A percentile compares a stretch with the other conserved stretches of the same genome.
Evolutionary conservation across 148 eudicot species (phyloP).

Genomic region (Rhododendron kiyosumense): DNA sequence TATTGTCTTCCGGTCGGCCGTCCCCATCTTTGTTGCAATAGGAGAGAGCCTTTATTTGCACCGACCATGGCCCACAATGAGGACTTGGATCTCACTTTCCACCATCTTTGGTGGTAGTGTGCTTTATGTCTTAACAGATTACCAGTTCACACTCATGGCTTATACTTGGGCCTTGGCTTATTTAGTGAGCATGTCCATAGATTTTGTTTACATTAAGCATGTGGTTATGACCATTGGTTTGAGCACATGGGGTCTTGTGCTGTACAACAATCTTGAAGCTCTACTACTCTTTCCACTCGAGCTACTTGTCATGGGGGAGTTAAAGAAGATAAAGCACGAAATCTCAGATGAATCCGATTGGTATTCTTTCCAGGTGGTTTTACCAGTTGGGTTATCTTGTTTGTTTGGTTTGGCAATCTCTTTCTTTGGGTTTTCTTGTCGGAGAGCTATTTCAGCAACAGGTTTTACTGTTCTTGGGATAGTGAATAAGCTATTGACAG

Average conservation of each 20-base stretch:
- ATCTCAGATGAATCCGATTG: conserved; percentile 80
- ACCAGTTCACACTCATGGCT: conserved; percentile 85
- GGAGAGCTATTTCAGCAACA: conserved; percentile 90
- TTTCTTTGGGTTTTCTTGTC: conserved; percentile 95
- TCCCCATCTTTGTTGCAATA: conserved; percentile 90
- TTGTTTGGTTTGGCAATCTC: conserved; percentile 89
- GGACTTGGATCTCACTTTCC: conserved; percentile 83
- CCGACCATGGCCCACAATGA: conserved; percentile 88
- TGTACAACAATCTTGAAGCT: conserved; percentile 97
- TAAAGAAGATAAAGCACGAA: conserved; percentile 89
- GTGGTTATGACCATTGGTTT: conserved; percentile 93
- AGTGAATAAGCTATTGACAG: conserved; percentile 84
- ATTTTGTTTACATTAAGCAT: conserved; percentile 96
- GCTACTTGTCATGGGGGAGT: conserved; percentile 87
- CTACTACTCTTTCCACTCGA: conserved; percentile 81
- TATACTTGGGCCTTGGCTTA: conserved; percentile 96
- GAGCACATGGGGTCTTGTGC: conserved; percentile 96
- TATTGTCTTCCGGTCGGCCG: conserved; percentile 92
- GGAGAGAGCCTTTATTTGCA: conserved; percentile 88
- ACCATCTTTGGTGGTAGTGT: conserved; percentile 90
- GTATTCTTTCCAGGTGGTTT: conserved; percentile 66
- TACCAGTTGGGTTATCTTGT: conserved; percentile 87
- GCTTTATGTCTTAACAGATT: conserved; percentile 84
- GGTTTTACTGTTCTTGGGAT: conserved; percentile 97
- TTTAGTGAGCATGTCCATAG: conserved; percentile 89